phyloP scores from a whole-genome alignment of 169 alveolate genomes.

The Cystoisospora suis region DNA sequence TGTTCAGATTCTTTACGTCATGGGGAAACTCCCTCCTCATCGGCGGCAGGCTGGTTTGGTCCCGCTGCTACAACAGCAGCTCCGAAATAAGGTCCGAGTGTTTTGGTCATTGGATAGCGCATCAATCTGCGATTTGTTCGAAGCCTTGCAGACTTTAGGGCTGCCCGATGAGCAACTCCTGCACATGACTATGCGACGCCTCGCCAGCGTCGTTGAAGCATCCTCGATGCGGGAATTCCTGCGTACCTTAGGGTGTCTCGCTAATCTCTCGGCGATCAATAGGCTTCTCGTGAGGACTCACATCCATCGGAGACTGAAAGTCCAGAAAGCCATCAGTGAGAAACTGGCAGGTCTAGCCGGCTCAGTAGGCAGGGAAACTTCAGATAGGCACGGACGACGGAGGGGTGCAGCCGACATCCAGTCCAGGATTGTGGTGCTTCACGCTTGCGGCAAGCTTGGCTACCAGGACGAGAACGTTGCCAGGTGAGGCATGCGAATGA shows the following conservation, averaged over 20 bases:
- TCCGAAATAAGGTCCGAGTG: constrained; percentile 10
- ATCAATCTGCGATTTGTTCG: constrained; percentile 51
- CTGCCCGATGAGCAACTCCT: constrained; percentile 49
- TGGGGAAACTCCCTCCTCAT: constrained; percentile 39
- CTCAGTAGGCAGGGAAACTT: neutral
- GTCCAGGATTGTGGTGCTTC: constrained; percentile 21
- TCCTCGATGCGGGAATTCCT: constrained; percentile 37
- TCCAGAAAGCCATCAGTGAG: constrained; percentile 46
- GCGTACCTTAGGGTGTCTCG: constrained; percentile 50
- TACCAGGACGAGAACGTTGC: constrained; percentile 40
- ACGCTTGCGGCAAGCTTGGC: constrained; percentile 61
- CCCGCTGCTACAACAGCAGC: constrained; percentile 64
- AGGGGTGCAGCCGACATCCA: constrained; percentile 33
- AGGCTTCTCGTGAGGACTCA: constrained; percentile 56
- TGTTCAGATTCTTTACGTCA: constrained; percentile 63
- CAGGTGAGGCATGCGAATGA: no score
- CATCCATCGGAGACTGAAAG: constrained; percentile 50
- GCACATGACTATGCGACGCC: constrained; percentile 46
- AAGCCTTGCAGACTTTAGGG: constrained; percentile 54
- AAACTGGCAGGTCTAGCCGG: constrained; percentile 45
- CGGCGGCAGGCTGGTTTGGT: constrained; percentile 2
- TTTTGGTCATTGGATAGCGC: constrained; percentile 56
- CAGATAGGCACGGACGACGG: neutral
- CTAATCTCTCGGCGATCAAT: constrained; percentile 38
- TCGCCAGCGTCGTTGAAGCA: constrained; percentile 26